These are phyloP conservation scores for Dissoconium aciculare DNA, from an alignment of 2,329 filamentous ascomycete species.

Conservation along the genomic window DNA sequence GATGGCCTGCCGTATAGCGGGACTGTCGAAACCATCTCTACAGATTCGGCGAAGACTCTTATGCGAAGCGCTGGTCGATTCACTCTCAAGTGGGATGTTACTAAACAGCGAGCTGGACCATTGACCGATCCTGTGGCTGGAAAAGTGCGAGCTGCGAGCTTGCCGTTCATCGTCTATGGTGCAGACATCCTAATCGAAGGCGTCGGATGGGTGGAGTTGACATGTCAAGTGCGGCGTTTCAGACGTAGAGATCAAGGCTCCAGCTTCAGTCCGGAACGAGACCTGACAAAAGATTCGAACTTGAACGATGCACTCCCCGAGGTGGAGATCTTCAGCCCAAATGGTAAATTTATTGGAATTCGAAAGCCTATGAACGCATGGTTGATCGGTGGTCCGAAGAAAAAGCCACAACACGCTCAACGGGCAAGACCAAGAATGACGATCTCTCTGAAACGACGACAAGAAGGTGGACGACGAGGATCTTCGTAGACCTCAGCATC, in stretches of 20 bases:
- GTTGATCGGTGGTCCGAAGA: conserved; percentile 42
- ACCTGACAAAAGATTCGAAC: no score
- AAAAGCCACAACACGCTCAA: conserved; percentile 34
- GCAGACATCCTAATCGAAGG: conserved; percentile 83
- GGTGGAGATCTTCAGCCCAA: conserved; percentile 76
- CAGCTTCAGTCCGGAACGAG: no score
- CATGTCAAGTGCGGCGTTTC: conserved; percentile 54
- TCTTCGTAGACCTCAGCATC: no score
- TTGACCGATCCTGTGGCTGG: conserved; percentile 47
- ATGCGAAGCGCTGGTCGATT: conserved; percentile 56
- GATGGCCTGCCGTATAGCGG: conserved; percentile 42
- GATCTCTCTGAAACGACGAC: conserved; percentile 31
- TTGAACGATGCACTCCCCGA: no score
- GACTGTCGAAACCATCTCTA: conserved; percentile 46
- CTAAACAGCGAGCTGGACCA: conserved; percentile 59
- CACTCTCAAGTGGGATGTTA: conserved; percentile 66
- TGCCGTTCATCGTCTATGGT: conserved; percentile 68
- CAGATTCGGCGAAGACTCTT: conserved; percentile 18
- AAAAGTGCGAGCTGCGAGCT: conserved; percentile 46
- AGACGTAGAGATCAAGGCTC: no score
- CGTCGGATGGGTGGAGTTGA: conserved; percentile 83
- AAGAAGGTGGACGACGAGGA: conserved; percentile 31
- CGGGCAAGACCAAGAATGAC: conserved; percentile 48
- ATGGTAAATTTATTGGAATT: conserved; percentile 61
- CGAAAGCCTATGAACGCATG: conserved; percentile 58